Conservation (phyloP, 2,329 filamentous ascomycete genomes). For the Aspergillus calidoustus region DNA sequence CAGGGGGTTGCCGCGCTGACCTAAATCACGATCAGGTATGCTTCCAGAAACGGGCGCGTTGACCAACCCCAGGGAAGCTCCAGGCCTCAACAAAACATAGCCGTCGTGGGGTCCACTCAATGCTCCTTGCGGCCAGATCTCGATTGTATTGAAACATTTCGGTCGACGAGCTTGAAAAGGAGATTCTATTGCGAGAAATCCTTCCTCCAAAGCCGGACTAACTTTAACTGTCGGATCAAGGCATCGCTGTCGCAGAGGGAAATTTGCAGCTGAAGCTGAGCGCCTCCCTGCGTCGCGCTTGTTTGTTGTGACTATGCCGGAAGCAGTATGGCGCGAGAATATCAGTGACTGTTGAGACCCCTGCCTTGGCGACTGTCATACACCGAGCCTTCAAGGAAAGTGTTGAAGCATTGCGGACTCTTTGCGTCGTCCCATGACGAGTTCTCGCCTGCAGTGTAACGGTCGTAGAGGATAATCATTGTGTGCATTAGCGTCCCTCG, state of each 20-base stretch:
- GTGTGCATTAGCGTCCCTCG: background rate
- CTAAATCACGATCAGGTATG: background rate
- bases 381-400: background rate
- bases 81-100: conserved; percentile 2
- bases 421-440: background rate
- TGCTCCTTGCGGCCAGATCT: background rate
- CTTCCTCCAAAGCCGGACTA: background rate
- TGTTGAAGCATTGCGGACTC: background rate
- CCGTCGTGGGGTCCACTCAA: background rate
- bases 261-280: background rate
- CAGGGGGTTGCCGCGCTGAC: background rate
- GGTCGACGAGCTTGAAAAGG: background rate
- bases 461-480: background rate
- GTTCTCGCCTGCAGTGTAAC: background rate
- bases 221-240: background rate
- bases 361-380: background rate
- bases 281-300: background rate
- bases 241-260: background rate
- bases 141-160: conserved; percentile 4
- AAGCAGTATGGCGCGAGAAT: background rate
- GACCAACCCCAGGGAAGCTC: background rate
- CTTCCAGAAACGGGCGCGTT: background rate
- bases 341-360: background rate
- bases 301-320: background rate
- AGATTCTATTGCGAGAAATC: background rate